These are phyloP conservation scores for Nothophoma quercina DNA, from an alignment of 2,329 filamentous ascomycete species.

Conservation along the genomic window DNA sequence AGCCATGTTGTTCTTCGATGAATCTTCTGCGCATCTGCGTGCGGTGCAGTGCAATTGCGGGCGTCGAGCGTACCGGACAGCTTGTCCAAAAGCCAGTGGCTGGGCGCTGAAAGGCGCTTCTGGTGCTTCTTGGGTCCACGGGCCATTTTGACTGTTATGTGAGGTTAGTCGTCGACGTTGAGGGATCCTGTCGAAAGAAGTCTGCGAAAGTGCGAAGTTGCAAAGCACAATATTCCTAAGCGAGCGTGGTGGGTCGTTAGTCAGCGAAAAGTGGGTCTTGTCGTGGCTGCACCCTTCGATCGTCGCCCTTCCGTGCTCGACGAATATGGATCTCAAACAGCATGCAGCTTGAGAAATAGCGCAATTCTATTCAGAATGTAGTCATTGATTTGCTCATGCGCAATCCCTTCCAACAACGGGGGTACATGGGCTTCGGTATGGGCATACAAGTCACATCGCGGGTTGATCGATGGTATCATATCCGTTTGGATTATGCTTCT, in stretches of 20 bases:
- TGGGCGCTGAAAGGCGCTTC: constrained; percentile 98
- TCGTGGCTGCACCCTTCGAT: neutral
- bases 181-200: constrained; percentile 36
- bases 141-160: constrained; percentile 65
- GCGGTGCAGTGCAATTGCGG: constrained; percentile 56
- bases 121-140: constrained; percentile 95
- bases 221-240: constrained; percentile 9
- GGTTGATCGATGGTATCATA: constrained; percentile 6
- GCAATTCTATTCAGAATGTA: no score
- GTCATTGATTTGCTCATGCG: no score
- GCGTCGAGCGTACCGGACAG: constrained; percentile 73
- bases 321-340: no score
- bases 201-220: constrained; percentile 11
- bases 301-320: no score
- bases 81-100: constrained; percentile 99
- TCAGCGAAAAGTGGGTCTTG: neutral
- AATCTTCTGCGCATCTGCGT: constrained; percentile 15
- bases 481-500: neutral
- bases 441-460: no score
- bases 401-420: no score
- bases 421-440: no score
- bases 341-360: no score
- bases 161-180: constrained; percentile 47
- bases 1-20: constrained; percentile 21
- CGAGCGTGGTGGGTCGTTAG: constrained; percentile 20